Conservation (phyloP, 2,329 filamentous ascomycete species). For the Sporothrix dimorphospora region DNA sequence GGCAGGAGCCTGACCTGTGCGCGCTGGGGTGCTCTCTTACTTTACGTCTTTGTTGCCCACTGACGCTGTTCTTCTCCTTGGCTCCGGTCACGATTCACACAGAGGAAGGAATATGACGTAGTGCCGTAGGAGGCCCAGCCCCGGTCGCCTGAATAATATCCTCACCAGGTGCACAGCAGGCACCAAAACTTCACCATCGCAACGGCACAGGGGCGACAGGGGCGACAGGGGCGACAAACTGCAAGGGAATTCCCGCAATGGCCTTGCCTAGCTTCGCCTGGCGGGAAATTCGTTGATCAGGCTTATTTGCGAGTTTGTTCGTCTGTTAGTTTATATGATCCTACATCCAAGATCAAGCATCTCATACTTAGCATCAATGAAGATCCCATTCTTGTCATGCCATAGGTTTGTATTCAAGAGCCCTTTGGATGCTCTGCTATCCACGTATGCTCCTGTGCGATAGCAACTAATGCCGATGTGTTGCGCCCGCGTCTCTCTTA, state of each 20-base stretch:
- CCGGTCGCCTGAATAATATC: slow-evolving; percentile 2
- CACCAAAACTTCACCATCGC: background rate
- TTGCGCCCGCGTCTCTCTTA: background rate
- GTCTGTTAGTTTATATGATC: background rate
- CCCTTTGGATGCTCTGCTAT: background rate
- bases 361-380: background rate
- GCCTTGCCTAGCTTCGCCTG: background rate
- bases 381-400: background rate
- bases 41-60: background rate
- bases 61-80: background rate
- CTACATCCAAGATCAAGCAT: background rate
- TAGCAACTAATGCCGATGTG: background rate
- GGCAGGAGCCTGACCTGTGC: background rate
- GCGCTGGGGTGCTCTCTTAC: background rate
- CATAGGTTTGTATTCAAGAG: background rate
- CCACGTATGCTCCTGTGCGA: background rate
- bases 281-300: background rate
- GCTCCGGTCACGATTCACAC: slow-evolving; percentile 3
- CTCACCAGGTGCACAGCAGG: background rate
- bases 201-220: background rate
- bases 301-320: background rate
- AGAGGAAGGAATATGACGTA: slow-evolving; percentile 2
- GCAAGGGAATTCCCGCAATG: background rate
- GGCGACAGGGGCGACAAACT: background rate
- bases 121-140: background rate